A percentile compares a stretch with the other conserved stretches of the same genome.
Conservation (phyloP, 106 monocot genomes). For the Dendrobium officinale region DNA sequence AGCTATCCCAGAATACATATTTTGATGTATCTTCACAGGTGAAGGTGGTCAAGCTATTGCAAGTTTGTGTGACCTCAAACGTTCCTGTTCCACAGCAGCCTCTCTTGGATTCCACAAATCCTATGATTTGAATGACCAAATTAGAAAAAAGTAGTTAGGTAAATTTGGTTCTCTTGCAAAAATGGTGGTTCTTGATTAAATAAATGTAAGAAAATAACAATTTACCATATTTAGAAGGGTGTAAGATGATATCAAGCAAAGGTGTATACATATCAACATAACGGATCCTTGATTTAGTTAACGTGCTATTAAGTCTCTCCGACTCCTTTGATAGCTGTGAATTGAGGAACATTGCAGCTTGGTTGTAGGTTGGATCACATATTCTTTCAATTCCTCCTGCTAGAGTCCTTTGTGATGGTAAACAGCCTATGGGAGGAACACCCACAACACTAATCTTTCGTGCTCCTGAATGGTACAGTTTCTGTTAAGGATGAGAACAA, state of each 20-base stretch:
- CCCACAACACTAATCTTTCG: slow-evolving; percentile 32
- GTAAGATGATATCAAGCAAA: slow-evolving; percentile 39
- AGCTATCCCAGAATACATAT: slow-evolving; percentile 43
- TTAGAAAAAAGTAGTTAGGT: neutral
- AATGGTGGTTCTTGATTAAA: neutral
- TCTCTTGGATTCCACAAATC: slow-evolving; percentile 31
- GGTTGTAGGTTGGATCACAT: slow-evolving; percentile 35
- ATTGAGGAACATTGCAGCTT: slow-evolving; percentile 40
- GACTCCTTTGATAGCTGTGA: slow-evolving; percentile 23
- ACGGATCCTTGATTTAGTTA: slow-evolving; percentile 14
- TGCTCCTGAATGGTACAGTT: slow-evolving; percentile 29
- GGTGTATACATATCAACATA: slow-evolving; percentile 44
- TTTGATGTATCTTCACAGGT: slow-evolving; percentile 29
- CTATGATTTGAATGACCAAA: neutral
- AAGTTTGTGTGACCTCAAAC: slow-evolving; percentile 25
- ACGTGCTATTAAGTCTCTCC: slow-evolving; percentile 13
- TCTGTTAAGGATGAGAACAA: slow-evolving; percentile 12
- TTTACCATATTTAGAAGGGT: slow-evolving; percentile 47
- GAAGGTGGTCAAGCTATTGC: slow-evolving; percentile 26
- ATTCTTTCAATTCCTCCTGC: slow-evolving; percentile 40
- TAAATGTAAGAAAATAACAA: neutral
- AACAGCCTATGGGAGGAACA: slow-evolving; percentile 35
- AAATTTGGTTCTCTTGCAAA: neutral
- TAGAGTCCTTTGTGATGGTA: slow-evolving; percentile 44
- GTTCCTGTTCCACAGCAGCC: slow-evolving; percentile 50